Conservation (phyloP, 306 rosid genomes). For the Cucurbita pepo region DNA sequence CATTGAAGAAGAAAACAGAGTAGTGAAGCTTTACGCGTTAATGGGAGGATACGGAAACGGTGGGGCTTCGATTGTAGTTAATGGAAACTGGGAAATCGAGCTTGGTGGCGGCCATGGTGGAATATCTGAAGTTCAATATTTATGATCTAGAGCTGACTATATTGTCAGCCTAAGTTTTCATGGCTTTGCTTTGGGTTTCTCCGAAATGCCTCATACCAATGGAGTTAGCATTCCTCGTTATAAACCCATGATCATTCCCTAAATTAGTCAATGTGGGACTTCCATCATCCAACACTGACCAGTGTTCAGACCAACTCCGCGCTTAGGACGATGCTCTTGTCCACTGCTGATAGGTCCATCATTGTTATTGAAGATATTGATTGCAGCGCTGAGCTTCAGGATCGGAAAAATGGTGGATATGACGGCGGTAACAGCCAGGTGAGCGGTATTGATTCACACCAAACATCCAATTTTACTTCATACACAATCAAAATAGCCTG, state of each 20-base stretch:
- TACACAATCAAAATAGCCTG: too few species aligned
- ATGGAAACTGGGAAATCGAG: slow-evolving; percentile 49
- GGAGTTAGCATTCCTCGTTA: too few species aligned
- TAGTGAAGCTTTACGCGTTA: too few species aligned
- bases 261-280: too few species aligned
- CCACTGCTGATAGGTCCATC: slow-evolving; percentile 28
- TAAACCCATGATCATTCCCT: too few species aligned
- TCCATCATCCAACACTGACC: too few species aligned
- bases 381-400: slow-evolving; percentile 22
- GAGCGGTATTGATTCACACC: not conserved
- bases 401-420: slow-evolving; percentile 8
- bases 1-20: too few species aligned
- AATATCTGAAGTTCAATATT: slow-evolving; percentile 31
- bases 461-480: not conserved
- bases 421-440: slow-evolving; percentile 8
- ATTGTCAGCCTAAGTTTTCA: too few species aligned
- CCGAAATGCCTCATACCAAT: too few species aligned
- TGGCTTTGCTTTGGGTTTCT: too few species aligned
- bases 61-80: too few species aligned
- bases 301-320: not conserved
- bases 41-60: too few species aligned
- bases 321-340: slow-evolving; percentile 14
- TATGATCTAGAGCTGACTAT: slow-evolving; percentile 50
- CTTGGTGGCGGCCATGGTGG: slow-evolving; percentile 39
- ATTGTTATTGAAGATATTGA: slow-evolving; percentile 44